Evolutionary conservation across 495 filamentous ascomycete species (phyloP).

Genomic region (Opeltia flavorubescens): DNA sequence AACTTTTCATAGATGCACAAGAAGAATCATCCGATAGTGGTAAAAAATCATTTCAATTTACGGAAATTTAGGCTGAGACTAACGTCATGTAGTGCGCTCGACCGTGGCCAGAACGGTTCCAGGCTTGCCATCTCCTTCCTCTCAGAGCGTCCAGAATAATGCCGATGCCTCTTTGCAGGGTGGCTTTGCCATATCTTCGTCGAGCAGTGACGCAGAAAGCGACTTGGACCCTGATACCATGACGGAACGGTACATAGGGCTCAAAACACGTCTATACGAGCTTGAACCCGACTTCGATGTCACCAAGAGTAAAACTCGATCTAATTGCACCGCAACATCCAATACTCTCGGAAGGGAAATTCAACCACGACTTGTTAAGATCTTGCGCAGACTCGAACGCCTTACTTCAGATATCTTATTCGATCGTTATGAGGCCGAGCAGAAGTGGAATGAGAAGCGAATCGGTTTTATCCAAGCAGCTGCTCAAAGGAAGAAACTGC

Average conservation of each 20-base stretch:
- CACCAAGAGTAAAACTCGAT: conserved; percentile 27
- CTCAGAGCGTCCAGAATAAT: background rate
- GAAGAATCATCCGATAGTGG: background rate
- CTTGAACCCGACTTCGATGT: conserved; percentile 48
- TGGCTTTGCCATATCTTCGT: background rate
- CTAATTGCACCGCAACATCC: conserved; percentile 18
- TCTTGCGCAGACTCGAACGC: conserved; percentile 55
- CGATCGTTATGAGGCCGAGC: conserved; percentile 61
- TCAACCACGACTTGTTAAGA: conserved; percentile 40
- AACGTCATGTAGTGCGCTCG: too few species aligned
- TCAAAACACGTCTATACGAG: conserved; percentile 57
- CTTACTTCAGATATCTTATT: conserved; percentile 81
- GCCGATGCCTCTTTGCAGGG: background rate
- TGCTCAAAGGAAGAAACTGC: conserved; percentile 19
- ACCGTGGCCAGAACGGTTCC: too few species aligned
- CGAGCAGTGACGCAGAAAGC: conserved; percentile 10
- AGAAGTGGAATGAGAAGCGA: conserved; percentile 52
- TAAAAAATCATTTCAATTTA: background rate
- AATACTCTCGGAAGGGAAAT: background rate
- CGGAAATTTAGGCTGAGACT: too few species aligned
- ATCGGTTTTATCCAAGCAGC: conserved; percentile 50
- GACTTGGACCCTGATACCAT: conserved; percentile 57
- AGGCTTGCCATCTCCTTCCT: background rate
- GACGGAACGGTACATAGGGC: conserved; percentile 56
- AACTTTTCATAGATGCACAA: too few species aligned